These are phyloP conservation scores for Cyanidiococcus yangmingshanensis DNA, from an alignment of 23 red algal species.

Conservation along the genomic window DNA sequence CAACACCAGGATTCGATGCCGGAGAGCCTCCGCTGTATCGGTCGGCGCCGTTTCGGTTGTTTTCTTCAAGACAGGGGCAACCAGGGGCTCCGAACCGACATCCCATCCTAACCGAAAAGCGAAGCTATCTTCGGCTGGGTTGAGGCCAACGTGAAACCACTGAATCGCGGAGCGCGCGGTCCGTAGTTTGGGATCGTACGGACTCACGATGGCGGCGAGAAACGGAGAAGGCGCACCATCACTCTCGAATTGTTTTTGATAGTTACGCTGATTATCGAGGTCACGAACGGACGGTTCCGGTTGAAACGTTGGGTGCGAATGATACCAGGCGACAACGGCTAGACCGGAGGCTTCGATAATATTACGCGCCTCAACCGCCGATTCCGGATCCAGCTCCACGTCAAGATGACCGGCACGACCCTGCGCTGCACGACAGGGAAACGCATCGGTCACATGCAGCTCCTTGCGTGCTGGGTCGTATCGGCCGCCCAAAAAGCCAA, in stretches of 20 bases:
- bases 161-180: constrained; percentile 4
- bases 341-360: constrained; percentile 39
- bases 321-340: constrained; percentile 69
- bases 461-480: constrained; percentile 14
- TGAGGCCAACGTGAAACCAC: constrained; percentile 23
- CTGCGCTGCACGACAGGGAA: constrained; percentile 31
- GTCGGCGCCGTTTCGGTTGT: neutral
- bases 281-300: constrained; percentile 48
- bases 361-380: constrained; percentile 38
- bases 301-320: constrained; percentile 54
- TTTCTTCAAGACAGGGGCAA: neutral
- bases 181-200: constrained; percentile 19
- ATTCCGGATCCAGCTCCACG: constrained; percentile 66
- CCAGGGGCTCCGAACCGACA: neutral
- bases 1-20: neutral
- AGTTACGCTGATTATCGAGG: constrained; percentile 54
- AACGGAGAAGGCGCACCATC: constrained; percentile 15
- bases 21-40: neutral
- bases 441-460: constrained; percentile 43
- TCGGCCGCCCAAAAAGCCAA: constrained; percentile 63
- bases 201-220: constrained; percentile 17
- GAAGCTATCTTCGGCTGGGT: constrained; percentile 1
- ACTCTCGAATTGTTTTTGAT: constrained; percentile 33
- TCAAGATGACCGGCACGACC: constrained; percentile 39
- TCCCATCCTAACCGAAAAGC: neutral